phyloP scores from a whole-genome alignment of 495 filamentous ascomycete species.

The Cercophora samala region DNA sequence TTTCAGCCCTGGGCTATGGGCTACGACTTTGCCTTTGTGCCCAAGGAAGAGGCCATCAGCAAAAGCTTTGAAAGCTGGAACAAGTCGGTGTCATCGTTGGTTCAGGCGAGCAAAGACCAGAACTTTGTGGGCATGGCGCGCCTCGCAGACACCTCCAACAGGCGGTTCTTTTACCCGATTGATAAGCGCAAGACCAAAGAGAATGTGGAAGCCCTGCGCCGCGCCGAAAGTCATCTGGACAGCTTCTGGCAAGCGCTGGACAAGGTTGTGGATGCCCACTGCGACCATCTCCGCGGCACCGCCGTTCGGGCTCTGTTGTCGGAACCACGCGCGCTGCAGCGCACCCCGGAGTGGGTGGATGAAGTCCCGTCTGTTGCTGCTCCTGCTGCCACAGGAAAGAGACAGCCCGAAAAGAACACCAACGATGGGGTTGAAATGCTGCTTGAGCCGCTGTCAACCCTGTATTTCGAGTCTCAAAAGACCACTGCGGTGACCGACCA shows the following conservation, averaged over 20 bases:
- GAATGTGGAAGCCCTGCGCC: constrained; percentile 34
- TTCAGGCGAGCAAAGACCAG: constrained; percentile 16
- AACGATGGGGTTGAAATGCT: too few species aligned
- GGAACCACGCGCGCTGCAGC: constrained; percentile 37
- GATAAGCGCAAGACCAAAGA: constrained; percentile 47
- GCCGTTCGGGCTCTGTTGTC: constrained; percentile 30
- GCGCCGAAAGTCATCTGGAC: constrained; percentile 50
- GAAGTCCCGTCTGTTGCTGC: too few species aligned
- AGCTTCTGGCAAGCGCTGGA: constrained; percentile 42
- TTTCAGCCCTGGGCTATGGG: constrained; percentile 49
- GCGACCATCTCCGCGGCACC: constrained; percentile 15
- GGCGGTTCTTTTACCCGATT: constrained; percentile 48
- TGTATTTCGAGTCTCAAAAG: constrained; percentile 18
- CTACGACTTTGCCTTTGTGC: constrained; percentile 29
- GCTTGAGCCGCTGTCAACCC: constrained; percentile 13
- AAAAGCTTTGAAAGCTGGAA: constrained; percentile 25
- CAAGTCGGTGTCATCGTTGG: constrained; percentile 14
- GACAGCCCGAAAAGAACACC: too few species aligned
- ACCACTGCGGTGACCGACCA: neutral
- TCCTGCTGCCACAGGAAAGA: too few species aligned
- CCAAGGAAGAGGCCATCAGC: constrained; percentile 23
- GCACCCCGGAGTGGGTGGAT: constrained; percentile 51
- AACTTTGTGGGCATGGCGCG: constrained; percentile 1
- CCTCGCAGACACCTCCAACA: constrained; percentile 31
- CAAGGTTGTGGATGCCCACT: constrained; percentile 12